Percentiles rank a stretch among this genome's conserved stretches.
These are phyloP conservation scores for Kluyveromyces lactis DNA, from an alignment of 805 yeast species.

Conservation along the genomic window DNA sequence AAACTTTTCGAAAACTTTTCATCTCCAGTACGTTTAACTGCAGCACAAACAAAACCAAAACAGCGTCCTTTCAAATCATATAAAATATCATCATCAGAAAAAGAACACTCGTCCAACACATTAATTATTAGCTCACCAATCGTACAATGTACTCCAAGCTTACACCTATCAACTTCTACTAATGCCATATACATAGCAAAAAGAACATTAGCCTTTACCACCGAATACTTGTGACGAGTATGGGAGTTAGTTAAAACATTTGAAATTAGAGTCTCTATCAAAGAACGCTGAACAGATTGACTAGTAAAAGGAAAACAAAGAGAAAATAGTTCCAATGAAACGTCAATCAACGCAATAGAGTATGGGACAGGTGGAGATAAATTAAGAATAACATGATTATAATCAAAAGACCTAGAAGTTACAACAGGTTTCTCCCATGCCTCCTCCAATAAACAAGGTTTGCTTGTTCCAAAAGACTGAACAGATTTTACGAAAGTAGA, in stretches of 20 bases:
- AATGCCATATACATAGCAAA: constrained; percentile 53
- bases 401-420: constrained; percentile 9
- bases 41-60: constrained; percentile 34
- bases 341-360: constrained; percentile 55
- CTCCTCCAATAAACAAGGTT: neutral
- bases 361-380: constrained; percentile 34
- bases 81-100: constrained; percentile 33
- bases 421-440: constrained; percentile 14
- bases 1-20: constrained; percentile 29
- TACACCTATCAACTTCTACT: constrained; percentile 15
- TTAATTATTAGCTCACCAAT: constrained; percentile 43
- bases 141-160: constrained; percentile 21
- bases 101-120: constrained; percentile 37
- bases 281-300: constrained; percentile 73
- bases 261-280: constrained; percentile 71
- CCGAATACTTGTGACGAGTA: constrained; percentile 31
- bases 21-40: constrained; percentile 5
- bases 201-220: constrained; percentile 53
- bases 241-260: constrained; percentile 37
- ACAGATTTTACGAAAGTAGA: constrained; percentile 13
- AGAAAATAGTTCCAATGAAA: constrained; percentile 70
- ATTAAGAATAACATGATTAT: constrained; percentile 16
- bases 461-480: neutral
- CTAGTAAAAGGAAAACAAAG: constrained; percentile 63
- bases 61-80: constrained; percentile 46